A percentile compares a stretch with the other conserved stretches of the same genome.
phyloP scores from a whole-genome alignment of 2,329 filamentous ascomycete genomes.

The Stagonosporopsis rhizophila region DNA sequence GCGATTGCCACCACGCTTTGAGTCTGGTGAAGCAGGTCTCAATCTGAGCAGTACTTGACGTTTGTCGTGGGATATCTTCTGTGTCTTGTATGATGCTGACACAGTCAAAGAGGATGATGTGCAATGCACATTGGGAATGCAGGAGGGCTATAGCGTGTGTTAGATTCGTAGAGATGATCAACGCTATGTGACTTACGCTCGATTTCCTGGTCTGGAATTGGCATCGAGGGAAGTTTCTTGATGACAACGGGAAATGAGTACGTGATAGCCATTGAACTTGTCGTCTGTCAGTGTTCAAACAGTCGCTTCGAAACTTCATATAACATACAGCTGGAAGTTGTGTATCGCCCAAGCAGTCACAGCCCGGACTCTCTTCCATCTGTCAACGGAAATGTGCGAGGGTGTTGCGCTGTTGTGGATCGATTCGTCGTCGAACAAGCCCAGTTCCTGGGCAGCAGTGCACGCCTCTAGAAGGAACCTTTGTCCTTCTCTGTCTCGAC shows the following conservation, averaged over 20 bases:
- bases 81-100: conserved; percentile 22
- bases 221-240: conserved; percentile 29
- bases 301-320: too few species aligned
- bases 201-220: conserved; percentile 31
- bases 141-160: conserved; percentile 32
- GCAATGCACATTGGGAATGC: conserved; percentile 35
- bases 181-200: conserved; percentile 26
- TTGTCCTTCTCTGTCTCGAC: conserved; percentile 40
- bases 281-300: conserved; percentile 5
- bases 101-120: conserved; percentile 36
- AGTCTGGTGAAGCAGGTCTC: conserved; percentile 33
- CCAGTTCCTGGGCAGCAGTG: conserved; percentile 30
- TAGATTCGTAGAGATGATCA: not conserved
- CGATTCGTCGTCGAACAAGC: conserved; percentile 30
- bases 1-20: conserved; percentile 33
- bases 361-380: conserved; percentile 32
- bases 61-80: conserved; percentile 12
- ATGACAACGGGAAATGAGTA: conserved; percentile 35
- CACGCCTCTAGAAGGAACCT: conserved; percentile 39
- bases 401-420: conserved; percentile 17
- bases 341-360: conserved; percentile 42
- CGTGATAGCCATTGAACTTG: conserved; percentile 38
- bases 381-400: conserved; percentile 21
- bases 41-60: conserved; percentile 24
- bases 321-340: conserved; percentile 43